phyloP scores from a whole-genome alignment of 345 rosid species.

The Abelmoschus esculentus region DNA sequence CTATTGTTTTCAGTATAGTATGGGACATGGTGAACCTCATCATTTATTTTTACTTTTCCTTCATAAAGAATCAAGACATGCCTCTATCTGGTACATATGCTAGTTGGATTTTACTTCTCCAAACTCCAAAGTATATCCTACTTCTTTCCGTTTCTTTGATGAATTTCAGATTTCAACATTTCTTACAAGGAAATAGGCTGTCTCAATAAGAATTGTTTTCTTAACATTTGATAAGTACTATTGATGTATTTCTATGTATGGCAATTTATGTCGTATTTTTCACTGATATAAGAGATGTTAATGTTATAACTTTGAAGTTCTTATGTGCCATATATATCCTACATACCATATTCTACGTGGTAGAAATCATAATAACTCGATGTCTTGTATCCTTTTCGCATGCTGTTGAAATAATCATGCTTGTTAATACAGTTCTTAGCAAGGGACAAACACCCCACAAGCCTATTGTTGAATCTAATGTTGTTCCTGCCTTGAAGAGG shows the following conservation, averaged over 20 bases:
- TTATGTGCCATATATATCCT: not conserved
- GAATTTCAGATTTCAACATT: not conserved
- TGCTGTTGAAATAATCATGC: not conserved
- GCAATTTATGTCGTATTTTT: not conserved
- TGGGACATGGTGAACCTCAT: not conserved
- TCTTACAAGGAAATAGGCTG: not conserved
- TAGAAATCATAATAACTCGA: not conserved
- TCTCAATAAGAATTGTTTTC: not conserved
- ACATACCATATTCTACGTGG: not conserved
- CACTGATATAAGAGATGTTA: not conserved
- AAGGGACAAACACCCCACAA: not conserved
- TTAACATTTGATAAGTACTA: slow-evolving; percentile 1
- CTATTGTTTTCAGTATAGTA: not conserved
- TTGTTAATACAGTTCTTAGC: not conserved
- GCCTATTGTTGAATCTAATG: not conserved
- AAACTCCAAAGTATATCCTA: not conserved
- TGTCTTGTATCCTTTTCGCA: not conserved
- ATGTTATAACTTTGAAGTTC: not conserved
- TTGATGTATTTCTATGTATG: not conserved
- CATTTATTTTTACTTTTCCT: not conserved
- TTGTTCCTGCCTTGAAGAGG: not conserved
- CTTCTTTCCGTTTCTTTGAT: not conserved
- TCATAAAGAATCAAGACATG: not conserved
- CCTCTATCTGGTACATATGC: not conserved
- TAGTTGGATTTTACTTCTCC: not conserved